phyloP scores from a whole-genome alignment of 768 basidiomycete genomes.

The Chalciporus piperatus region DNA sequence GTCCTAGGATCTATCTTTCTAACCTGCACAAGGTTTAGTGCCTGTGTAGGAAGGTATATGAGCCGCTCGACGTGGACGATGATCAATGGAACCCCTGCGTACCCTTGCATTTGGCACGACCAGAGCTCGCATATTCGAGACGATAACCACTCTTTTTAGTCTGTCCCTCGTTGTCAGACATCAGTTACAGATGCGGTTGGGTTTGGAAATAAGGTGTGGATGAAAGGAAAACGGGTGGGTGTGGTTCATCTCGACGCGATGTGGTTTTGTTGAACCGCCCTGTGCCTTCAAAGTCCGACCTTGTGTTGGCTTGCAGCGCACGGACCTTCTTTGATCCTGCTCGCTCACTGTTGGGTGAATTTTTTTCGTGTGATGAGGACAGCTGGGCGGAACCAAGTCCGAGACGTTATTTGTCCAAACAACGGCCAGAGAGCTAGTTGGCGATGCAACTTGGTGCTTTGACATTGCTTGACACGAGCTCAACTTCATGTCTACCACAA shows the following conservation, averaged over 20 bases:
- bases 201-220: slow-evolving; percentile 18
- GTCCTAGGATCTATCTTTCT: slow-evolving; percentile 12
- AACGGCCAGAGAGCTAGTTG: slow-evolving; percentile 6
- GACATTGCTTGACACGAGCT: not conserved
- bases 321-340: slow-evolving; percentile 32
- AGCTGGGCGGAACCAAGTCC: slow-evolving; percentile 8
- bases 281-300: slow-evolving; percentile 38
- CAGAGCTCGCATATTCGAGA: slow-evolving; percentile 69
- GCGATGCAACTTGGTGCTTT: not conserved
- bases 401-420: slow-evolving; percentile 33
- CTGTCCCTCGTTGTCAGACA: slow-evolving; percentile 36
- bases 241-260: slow-evolving; percentile 40
- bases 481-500: too few species aligned
- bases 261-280: slow-evolving; percentile 39
- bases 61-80: slow-evolving; percentile 18
- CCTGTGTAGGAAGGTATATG: slow-evolving; percentile 42
- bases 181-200: slow-evolving; percentile 21
- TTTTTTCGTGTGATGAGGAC: slow-evolving; percentile 11
- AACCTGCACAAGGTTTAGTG: slow-evolving; percentile 74
- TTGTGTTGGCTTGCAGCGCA: slow-evolving; percentile 32
- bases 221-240: slow-evolving; percentile 31
- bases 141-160: slow-evolving; percentile 56
- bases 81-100: slow-evolving; percentile 15
- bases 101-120: slow-evolving; percentile 81
- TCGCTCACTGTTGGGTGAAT: slow-evolving; percentile 21